These are phyloP conservation scores for Pancytospora philotis DNA, from an alignment of 371 early-diverging fungal genomes.

Conservation along the genomic window DNA sequence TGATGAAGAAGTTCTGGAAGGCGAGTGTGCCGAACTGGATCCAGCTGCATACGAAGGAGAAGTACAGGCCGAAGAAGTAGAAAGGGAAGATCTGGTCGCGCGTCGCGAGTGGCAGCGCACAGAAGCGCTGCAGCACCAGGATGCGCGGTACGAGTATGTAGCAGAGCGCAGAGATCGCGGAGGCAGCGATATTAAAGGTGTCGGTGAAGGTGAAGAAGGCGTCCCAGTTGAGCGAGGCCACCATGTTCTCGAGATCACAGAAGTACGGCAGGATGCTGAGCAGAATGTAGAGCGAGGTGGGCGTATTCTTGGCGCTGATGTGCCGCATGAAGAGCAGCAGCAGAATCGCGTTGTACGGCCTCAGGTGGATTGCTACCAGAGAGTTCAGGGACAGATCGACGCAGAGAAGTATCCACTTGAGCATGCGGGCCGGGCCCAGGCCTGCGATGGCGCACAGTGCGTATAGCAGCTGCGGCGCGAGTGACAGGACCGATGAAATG, in stretches of 20 bases:
- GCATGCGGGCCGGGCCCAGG: not conserved
- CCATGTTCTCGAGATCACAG: slow-evolving; percentile 7
- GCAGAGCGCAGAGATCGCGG: not conserved
- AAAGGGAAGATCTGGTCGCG: not conserved
- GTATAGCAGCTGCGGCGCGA: not conserved
- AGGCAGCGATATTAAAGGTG: not conserved
- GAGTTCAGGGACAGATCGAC: not conserved
- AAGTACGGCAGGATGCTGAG: not conserved
- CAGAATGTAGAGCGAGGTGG: not conserved
- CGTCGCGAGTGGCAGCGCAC: not conserved
- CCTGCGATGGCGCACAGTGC: not conserved
- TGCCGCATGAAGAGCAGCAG: not conserved
- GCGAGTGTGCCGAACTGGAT: not conserved
- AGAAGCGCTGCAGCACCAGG: not conserved
- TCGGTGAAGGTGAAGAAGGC: slow-evolving; percentile 30
- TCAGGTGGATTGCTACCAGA: not conserved
- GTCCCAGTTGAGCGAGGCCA: slow-evolving; percentile 25
- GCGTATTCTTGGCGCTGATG: not conserved
- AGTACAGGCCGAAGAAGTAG: not conserved
- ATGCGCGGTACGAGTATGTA: slow-evolving; percentile 35
- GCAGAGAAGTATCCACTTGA: not conserved
- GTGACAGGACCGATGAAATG: too few species aligned
- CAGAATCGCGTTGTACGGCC: not conserved
- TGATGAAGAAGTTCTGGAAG: slow-evolving; percentile 14
- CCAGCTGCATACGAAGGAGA: slow-evolving; percentile 8